phyloP scores from a whole-genome alignment of 192 early-diverging fungal species.

The Coemansia sp. region DNA sequence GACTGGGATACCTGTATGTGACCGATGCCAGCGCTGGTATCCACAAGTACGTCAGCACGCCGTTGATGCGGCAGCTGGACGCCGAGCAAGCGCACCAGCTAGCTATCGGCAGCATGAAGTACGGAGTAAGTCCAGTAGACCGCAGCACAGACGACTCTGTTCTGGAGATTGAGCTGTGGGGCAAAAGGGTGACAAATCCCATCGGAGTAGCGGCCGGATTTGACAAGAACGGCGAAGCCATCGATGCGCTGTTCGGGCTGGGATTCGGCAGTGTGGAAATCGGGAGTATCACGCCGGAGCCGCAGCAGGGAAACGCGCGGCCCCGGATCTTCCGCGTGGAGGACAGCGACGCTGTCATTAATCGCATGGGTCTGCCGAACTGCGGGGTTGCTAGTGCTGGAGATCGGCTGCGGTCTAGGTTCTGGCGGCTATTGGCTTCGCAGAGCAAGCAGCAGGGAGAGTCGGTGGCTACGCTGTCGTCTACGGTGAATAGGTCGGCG shows the following conservation, averaged over 20 bases:
- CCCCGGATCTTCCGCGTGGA: conserved; percentile 83
- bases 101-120: conserved; percentile 60
- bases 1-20: conserved; percentile 58
- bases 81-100: conserved; percentile 74
- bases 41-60: conserved; percentile 64
- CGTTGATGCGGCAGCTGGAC: conserved; percentile 69
- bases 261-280: conserved; percentile 92
- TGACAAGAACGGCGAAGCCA: conserved; percentile 88
- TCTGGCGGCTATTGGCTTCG: conserved; percentile 61
- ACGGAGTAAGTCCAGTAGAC: conserved; percentile 65
- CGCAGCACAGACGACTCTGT: conserved; percentile 54
- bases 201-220: conserved; percentile 87
- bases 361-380: conserved; percentile 89
- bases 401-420: conserved; percentile 66
- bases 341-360: conserved; percentile 73
- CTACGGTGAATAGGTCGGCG: conserved; percentile 58
- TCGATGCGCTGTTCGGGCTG: conserved; percentile 77
- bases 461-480: conserved; percentile 47
- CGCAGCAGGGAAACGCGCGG: conserved; percentile 84
- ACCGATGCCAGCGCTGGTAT: conserved; percentile 73
- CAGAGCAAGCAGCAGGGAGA: conserved; percentile 53
- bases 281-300: conserved; percentile 80
- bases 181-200: conserved; percentile 72
- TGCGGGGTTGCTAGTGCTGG: conserved; percentile 66
- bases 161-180: conserved; percentile 66